Conservation (phyloP, 805 yeast species). For the Lipomyces anomalus region DNA sequence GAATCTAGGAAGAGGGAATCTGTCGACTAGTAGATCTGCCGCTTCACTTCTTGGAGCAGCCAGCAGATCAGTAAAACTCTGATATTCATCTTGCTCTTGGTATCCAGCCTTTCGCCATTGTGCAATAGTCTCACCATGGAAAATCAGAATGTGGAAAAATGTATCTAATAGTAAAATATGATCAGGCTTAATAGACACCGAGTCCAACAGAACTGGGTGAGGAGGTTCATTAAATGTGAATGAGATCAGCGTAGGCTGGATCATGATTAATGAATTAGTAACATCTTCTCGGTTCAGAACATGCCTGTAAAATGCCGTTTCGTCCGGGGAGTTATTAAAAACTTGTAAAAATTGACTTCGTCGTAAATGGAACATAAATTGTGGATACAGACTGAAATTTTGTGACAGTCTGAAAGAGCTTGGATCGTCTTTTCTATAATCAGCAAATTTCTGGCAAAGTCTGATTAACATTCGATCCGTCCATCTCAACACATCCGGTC, state of each 20-base stretch:
- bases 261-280: slow-evolving; percentile 89
- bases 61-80: slow-evolving; percentile 75
- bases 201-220: slow-evolving; percentile 83
- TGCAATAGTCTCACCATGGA: slow-evolving; percentile 91
- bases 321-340: slow-evolving; percentile 97
- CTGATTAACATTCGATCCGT: slow-evolving; percentile 86
- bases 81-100: slow-evolving; percentile 86
- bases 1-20: slow-evolving; percentile 97
- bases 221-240: slow-evolving; percentile 82
- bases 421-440: slow-evolving; percentile 81
- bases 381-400: slow-evolving; percentile 85
- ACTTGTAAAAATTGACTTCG: slow-evolving; percentile 94
- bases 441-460: slow-evolving; percentile 89
- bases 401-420: slow-evolving; percentile 75
- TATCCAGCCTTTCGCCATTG: slow-evolving; percentile 95
- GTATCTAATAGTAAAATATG: slow-evolving; percentile 85
- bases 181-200: slow-evolving; percentile 85
- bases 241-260: slow-evolving; percentile 91
- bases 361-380: slow-evolving; percentile 90
- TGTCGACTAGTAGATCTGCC: slow-evolving; percentile 79
- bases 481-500: slow-evolving; percentile 91
- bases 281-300: slow-evolving; percentile 86
- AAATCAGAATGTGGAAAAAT: slow-evolving; percentile 91
- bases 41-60: slow-evolving; percentile 91
- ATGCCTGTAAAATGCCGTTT: slow-evolving; percentile 94